Evolutionary conservation across 164 flowering plant species (phyloP).

Genomic region (Cinnamomum micranthum): DNA sequence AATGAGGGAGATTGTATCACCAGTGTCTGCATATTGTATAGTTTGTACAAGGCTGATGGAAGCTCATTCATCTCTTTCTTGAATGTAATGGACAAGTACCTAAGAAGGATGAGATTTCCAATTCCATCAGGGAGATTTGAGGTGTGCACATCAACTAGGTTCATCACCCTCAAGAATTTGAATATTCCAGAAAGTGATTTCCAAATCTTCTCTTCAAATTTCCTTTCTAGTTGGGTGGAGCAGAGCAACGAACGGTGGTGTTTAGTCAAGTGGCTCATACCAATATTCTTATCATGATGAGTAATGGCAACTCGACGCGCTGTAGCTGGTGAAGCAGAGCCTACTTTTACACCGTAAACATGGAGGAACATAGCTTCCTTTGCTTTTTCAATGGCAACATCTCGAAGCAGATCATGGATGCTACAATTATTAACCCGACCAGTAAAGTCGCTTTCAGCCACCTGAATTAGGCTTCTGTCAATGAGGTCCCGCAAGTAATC

Average conservation of each 20-base stretch:
- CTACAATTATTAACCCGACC: too few relatives aligned
- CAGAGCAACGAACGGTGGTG: neutral
- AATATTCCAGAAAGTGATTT: neutral
- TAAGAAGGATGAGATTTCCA: neutral
- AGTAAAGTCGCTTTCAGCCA: too few relatives aligned
- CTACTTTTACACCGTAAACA: neutral
- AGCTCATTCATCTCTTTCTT: too few relatives aligned
- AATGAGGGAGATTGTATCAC: too few relatives aligned
- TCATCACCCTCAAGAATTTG: constrained; percentile 6
- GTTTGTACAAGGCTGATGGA: too few relatives aligned
- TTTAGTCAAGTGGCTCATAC: neutral
- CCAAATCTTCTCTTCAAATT: neutral
- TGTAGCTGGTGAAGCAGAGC: neutral
- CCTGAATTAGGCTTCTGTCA: too few relatives aligned
- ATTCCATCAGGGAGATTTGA: constrained; percentile 2
- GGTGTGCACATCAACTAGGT: neutral
- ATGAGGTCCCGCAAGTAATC: too few relatives aligned
- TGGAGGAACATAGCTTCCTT: constrained; percentile 7
- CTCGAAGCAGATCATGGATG: too few relatives aligned
- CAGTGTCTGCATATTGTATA: too few relatives aligned
- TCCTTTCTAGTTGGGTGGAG: neutral
- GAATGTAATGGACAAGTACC: too few relatives aligned
- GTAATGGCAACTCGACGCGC: constrained; percentile 4
- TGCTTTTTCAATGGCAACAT: neutral
- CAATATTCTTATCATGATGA: neutral